Evolutionary conservation across 768 basidiomycete species (phyloP).

Genomic region (Paxillus ammoniavirescens): DNA sequence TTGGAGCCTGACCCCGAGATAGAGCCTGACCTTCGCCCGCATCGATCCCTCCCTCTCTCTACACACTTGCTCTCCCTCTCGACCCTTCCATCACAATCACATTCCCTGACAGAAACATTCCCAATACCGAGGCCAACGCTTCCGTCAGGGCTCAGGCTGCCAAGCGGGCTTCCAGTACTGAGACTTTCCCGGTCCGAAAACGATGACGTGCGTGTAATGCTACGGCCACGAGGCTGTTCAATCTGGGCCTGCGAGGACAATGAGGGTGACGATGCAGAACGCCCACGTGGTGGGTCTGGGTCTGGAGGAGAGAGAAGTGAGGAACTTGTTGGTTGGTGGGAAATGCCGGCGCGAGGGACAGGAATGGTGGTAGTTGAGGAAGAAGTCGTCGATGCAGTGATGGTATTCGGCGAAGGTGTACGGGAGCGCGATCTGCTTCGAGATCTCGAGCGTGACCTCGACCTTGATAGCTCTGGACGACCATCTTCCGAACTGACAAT

Average conservation of each 20-base stretch:
- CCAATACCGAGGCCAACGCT: slow-evolving; percentile 28
- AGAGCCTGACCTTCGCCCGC: slow-evolving; percentile 24
- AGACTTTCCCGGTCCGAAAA: slow-evolving; percentile 51
- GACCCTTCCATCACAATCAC: slow-evolving; percentile 27
- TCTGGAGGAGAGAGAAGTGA: slow-evolving; percentile 28
- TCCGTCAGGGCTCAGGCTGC: slow-evolving; percentile 40
- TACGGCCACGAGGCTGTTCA: slow-evolving; percentile 47
- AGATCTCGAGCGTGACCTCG: slow-evolving; percentile 31
- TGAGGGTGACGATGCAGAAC: slow-evolving; percentile 35
- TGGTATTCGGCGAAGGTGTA: slow-evolving; percentile 42
- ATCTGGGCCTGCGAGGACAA: slow-evolving; percentile 31
- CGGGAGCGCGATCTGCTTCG: slow-evolving; percentile 41
- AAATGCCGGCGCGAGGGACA: slow-evolving; percentile 10
- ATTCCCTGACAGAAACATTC: slow-evolving; percentile 33
- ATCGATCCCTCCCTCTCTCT: slow-evolving; percentile 32
- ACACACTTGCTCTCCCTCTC: slow-evolving; percentile 15
- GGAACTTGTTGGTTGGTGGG: slow-evolving; percentile 17
- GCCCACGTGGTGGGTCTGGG: slow-evolving; percentile 17
- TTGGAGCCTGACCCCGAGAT: slow-evolving; percentile 34
- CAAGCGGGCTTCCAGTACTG: slow-evolving; percentile 34
- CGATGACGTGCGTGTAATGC: slow-evolving; percentile 52
- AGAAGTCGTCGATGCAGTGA: slow-evolving; percentile 13
- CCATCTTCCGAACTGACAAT: slow-evolving; percentile 37
- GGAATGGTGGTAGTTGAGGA: slow-evolving; percentile 4
- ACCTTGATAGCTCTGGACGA: slow-evolving; percentile 30